Percentiles rank a stretch among this genome's conserved stretches.
These are phyloP conservation scores for Eimeria falciformis DNA, from an alignment of 169 alveolate species.

Conservation along the genomic window DNA sequence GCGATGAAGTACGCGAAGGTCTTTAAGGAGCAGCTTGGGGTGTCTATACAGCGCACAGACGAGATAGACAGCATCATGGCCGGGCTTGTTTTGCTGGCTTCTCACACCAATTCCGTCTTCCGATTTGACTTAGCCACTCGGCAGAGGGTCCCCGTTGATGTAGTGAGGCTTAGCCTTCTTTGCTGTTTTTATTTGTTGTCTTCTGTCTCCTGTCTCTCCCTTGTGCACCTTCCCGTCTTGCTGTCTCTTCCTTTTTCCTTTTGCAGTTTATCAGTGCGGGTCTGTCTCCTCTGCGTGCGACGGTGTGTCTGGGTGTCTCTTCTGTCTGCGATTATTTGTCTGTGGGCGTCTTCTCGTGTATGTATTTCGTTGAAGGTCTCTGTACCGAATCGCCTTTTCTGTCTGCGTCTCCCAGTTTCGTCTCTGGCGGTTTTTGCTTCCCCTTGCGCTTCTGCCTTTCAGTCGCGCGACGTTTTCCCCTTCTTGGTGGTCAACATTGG, in stretches of 20 bases:
- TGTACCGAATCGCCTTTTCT: not conserved
- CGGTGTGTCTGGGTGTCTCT: not conserved
- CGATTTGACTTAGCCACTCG: conserved; percentile 83
- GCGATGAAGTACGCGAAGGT: conserved; percentile 86
- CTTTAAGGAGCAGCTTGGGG: conserved; percentile 82
- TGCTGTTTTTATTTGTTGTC: not conserved
- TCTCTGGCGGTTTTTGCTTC: not conserved
- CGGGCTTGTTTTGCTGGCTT: conserved; percentile 87
- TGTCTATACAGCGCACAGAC: conserved; percentile 86
- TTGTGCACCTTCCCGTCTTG: not conserved
- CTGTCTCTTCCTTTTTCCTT: not conserved
- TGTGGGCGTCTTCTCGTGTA: not conserved
- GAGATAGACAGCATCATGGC: conserved; percentile 89
- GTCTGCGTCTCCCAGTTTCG: not conserved
- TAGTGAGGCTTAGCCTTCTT: conserved; percentile 60
- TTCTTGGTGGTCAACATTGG: conserved; percentile 92
- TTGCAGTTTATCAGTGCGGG: not conserved
- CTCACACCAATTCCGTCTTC: conserved; percentile 84
- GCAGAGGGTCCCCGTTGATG: conserved; percentile 79
- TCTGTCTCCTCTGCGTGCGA: not conserved
- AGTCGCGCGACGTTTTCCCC: conserved; percentile 84
- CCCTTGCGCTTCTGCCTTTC: not conserved
- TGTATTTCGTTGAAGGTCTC: not conserved
- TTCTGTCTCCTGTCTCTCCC: not conserved
- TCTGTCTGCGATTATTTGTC: not conserved